Base-by-base conservation (phyloP, 2,329 filamentous ascomycete species). In the Graphiopsis chlorocephala region DNA sequence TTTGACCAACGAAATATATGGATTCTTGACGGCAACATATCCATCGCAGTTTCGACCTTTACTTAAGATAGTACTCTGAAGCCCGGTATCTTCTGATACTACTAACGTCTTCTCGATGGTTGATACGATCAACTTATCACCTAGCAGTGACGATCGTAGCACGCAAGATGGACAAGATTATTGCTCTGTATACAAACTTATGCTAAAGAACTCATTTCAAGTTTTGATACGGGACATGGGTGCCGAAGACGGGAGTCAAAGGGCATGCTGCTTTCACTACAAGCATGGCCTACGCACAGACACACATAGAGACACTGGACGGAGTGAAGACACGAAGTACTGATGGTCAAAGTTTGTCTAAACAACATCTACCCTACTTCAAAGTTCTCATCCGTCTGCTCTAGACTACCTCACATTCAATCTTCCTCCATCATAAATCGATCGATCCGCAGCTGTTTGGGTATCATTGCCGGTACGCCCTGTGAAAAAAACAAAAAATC, bases 391-490 rank as follows among this genome's bases (percentile, higher is more conserved):
- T 53, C 17, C 23, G 25, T 53, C 50, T 31, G 28, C 4, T 53
- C 50, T 31, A 10, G 1, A 14, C 11, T 33, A 45, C 38, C 38
- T 45, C n/a, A 20, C 20, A 42, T 45, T 11, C 38, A 45, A 45
- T 45, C 7, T 45, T 45, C 38, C 3, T 31, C 50, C 48, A 29
- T 26, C 14, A 31, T n/a, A 52, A 52, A 53, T 7, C 31, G 31
- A 28, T 53, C 50, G 28, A 53, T 53, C 26, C 50, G 50, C 50
- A 31, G 50, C 28, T 53, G 50, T 53, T 50, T 53, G 50, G 50
- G 50, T 53, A 53, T 53, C 50, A 53, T 53, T 28, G 50, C 26
- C 50, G 28, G 17, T 53, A 6, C 50, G 50, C 50, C 50, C 26
- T n/a, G 5, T 29, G 17, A 14, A 48, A 48, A 53, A 53, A 31